Evolutionary conservation across 495 filamentous ascomycete species (phyloP), one percentile per base, ranked within the genome.

Genomic region (Mycothermus thermophilus): DNA sequence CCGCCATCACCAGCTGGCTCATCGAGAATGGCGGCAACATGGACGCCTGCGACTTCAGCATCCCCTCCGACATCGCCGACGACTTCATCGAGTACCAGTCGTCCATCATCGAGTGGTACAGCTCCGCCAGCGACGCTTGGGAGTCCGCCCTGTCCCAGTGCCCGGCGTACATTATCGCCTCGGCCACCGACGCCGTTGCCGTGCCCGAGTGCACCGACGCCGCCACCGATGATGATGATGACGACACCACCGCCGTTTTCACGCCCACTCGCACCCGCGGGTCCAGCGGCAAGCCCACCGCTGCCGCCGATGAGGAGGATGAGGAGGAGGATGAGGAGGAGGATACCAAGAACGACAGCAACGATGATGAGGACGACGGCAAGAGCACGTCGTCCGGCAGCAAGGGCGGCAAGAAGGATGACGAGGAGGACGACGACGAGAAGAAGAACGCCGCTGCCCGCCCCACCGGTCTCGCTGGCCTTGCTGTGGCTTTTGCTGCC

Each of bases 391-490:
- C 28, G 9, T 8, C 4, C 30, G 17, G 26, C 10, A 30, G 7
- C 38, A 6, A 39, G 10, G 15, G 13, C 32, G 5, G 26, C 33
- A 3, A 32, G 30, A 18, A 31, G 3, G 23, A 35, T 18, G n/a
- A 26, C 16, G 21, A 16, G 0, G 15, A 37, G 25, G 17, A 14
- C 25, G 31, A 35, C 30, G 17, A 32, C 24, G 15, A 18, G 9
- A 39, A 21, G 33, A 25, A 23, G 25, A 37, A 26, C 20, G 41
- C 32, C n/a, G 41, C 30, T 16, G 25, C 34, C 29, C 38, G 43
- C 8, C 32, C 45, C 18, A 55, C 43, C 16, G 50, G 50, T 16
- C 27, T 52, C 14, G 29, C 32, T 3, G 43, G 35, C 19, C 43
- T 35, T 30, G 49, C 35, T 13, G 27, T 48, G 7, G 42, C 41